A percentile compares a stretch with the other conserved stretches of the same genome.
phyloP scores from a whole-genome alignment of 2,329 filamentous ascomycete genomes.

The Trichoderma sp. region DNA sequence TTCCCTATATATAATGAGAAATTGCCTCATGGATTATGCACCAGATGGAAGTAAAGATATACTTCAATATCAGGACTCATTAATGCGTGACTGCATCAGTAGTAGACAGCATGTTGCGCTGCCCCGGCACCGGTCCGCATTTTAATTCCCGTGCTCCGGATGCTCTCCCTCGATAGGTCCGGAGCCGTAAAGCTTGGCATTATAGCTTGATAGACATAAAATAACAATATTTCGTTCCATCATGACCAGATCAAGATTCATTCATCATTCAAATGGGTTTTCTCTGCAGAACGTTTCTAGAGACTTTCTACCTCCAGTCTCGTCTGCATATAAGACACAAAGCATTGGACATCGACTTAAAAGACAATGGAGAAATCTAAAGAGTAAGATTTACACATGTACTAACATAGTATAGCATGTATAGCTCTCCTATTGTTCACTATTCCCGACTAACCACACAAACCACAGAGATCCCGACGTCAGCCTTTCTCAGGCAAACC shows the following conservation, averaged over 20 bases:
- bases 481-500: not conserved
- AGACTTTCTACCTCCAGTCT: not conserved
- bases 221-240: not conserved
- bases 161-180: not conserved
- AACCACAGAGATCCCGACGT: not conserved
- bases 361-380: not conserved
- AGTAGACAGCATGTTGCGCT: not conserved
- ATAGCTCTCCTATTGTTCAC: not conserved
- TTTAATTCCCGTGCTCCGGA: not conserved
- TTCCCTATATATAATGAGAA: too few relatives aligned
- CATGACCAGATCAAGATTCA: not conserved
- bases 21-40: rapidly evolving
- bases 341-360: not conserved
- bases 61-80: rapidly evolving
- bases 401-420: too few relatives aligned
- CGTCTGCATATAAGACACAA: not conserved
- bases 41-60: not conserved
- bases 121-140: not conserved
- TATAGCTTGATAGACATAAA: not conserved
- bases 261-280: not conserved
- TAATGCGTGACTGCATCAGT: not conserved
- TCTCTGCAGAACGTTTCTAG: not conserved
- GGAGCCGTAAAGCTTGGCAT: not conserved
- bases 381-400: too few relatives aligned
- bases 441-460: not conserved